Evolutionary conservation across 495 filamentous ascomycete genomes (phyloP), one percentile per base, ranked within the genome.

Genomic region (Amorphotheca resinae): DNA sequence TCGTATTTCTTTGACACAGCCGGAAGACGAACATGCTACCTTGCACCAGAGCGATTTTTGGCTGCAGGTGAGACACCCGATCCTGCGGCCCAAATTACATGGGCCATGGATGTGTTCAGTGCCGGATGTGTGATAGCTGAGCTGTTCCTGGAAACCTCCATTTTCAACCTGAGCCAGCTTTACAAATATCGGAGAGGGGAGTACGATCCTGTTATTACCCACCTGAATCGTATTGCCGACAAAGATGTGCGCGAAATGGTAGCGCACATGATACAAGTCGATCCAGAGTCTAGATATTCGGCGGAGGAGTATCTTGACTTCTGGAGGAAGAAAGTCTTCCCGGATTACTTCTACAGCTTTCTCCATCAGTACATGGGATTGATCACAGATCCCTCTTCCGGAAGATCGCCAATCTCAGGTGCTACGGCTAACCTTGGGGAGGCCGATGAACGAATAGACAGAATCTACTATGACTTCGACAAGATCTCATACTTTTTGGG

Each of bases 51-150:
- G 59, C 71, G 93, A 20, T 99, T 99, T 50, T 58, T 93, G 12
- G 70, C 72, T 4, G 68, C 79, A 1, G 80, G 77, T 2, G 74
- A 84, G 52, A 77, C 60, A 12, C 60, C 63, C 43, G 59, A 69
- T 41, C 65, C 68, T 2, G 67, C 81, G 15, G 74, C 72, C 17
- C 71, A 72, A 45, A 66, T 87, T 33, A 86, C 81, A 30, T 95
- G 91, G 87, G 87, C 87, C 28, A 99, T 99, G 93, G 93, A 99
- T 58, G 82, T 99, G 21, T 99, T 99, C 64, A 95, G 91, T 63
- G 82, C 79, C 26, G 91, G 91, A 8, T 99, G 93, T 56, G 93
- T 96, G 16, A 94, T 99, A 53, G 93, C 93, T 3, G 93, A 99
- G 59, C 68, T 99, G 2, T 96, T 96, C 50, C 72, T 95, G n/a